Conservation (phyloP, 2,329 filamentous ascomycete genomes). For the Xenoacremonium recifei region DNA sequence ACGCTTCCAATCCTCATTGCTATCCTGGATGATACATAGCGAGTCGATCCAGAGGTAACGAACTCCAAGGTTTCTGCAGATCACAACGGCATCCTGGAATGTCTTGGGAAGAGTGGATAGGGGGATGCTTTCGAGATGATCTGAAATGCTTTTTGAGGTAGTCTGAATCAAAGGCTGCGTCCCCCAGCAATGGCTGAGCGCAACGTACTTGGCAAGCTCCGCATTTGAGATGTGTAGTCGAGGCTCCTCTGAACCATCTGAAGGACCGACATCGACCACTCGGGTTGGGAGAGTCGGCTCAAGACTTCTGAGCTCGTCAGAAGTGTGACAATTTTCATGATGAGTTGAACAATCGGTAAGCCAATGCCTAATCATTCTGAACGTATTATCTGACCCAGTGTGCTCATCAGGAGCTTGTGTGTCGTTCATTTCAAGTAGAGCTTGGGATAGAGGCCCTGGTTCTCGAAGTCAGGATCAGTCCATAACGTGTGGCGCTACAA, state of each 20-base stretch:
- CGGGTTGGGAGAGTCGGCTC: background rate
- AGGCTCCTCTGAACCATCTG: background rate
- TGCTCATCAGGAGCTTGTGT: background rate
- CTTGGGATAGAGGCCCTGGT: background rate
- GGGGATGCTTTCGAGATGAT: background rate
- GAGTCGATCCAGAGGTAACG: conserved; percentile 17
- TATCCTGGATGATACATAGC: conserved; percentile 16
- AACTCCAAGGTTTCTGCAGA: conserved; percentile 3
- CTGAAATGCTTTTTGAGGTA: background rate
- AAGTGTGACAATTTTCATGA: background rate
- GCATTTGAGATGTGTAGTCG: background rate
- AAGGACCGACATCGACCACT: background rate
- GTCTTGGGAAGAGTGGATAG: background rate
- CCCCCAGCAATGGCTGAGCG: conserved; percentile 6
- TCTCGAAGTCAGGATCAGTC: background rate
- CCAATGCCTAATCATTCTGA: background rate
- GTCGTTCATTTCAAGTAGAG: background rate
- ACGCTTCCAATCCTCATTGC: conserved; percentile 1
- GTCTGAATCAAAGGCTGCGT: background rate
- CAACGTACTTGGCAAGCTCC: background rate
- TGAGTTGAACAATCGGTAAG: background rate
- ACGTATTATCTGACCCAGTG: background rate
- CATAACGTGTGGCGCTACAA: no score
- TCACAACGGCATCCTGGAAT: conserved; percentile 3
- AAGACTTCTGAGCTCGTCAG: background rate